Base-by-base conservation (phyloP, 1,284 basidiomycete species). In the Mycena citricolor region DNA sequence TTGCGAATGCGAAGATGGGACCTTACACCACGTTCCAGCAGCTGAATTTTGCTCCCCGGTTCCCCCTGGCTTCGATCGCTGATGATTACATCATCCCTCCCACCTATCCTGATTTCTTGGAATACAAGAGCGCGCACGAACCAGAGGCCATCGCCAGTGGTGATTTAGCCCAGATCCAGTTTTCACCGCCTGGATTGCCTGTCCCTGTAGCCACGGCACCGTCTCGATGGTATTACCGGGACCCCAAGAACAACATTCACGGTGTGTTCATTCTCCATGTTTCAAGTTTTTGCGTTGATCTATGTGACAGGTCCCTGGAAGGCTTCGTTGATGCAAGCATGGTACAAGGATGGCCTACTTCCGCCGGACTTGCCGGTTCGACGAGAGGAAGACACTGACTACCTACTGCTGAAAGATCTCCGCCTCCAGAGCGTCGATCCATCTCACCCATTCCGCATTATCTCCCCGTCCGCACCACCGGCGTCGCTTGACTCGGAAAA, bases 21-120 rank as follows among this genome's bases (percentile, higher is more conserved):
- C 81, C 88, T 22, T 93, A 92, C 60, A 89, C 86, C 11, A 92
- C 88, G 4, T 92, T 93, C 67, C 90, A 92, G 59, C 90, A 93
- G 64, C 69, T 93, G 5, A 74, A 73, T 5, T 92, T 90, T 59
- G 77, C 90, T 7, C 90, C 90, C 8, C 82, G 76, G 46, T 89
- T 93, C 56, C 90, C 90, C 13, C 71, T 92, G 43, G 85, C 85
- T n/a, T 77, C 84, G 2, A 86, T 93, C 42, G 84, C 90, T 13
- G 86, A 92, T 57, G 87, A 91, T 32, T 93, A 89, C 63, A 77
- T 89, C 47, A 93, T 93, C 44, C 90, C 90, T 19, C 90, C 90
- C 1, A 90, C 89, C 47, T 93, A 93, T 61, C 74, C 77, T 6
- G 74, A 81, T 25, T 90, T 90, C 64, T 64, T 90, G 44, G 75